Evolutionary conservation across 1,139 yeast genomes (phyloP).

Genomic region (Kazachstania sp.): DNA sequence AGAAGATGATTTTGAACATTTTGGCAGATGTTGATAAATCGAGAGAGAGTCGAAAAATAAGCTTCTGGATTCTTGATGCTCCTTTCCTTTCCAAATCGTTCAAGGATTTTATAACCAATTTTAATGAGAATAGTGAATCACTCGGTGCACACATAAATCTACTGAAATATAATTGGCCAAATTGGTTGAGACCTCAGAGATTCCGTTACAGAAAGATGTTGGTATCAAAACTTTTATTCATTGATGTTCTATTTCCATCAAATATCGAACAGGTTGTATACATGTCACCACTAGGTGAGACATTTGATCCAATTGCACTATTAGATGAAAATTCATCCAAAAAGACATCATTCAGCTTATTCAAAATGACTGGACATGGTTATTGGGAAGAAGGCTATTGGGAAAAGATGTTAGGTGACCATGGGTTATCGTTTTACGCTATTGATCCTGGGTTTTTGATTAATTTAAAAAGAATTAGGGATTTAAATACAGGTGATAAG

Average conservation of each 20-base stretch:
- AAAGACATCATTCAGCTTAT: slow-evolving; percentile 14
- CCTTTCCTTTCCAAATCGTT: slow-evolving; percentile 59
- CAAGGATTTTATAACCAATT: slow-evolving; percentile 47
- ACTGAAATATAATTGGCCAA: slow-evolving; percentile 84
- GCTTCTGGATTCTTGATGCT: slow-evolving; percentile 84
- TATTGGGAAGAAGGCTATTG: slow-evolving; percentile 96
- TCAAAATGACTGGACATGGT: slow-evolving; percentile 74
- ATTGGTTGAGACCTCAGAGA: slow-evolving; percentile 71
- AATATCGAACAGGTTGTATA: slow-evolving; percentile 66
- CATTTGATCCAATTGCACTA: slow-evolving; percentile 46
- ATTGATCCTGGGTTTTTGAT: slow-evolving; percentile 72
- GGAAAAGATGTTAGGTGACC: slow-evolving; percentile 53
- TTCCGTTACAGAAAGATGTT: slow-evolving; percentile 74
- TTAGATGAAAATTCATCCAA: slow-evolving; percentile 3
- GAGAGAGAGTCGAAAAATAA: slow-evolving; percentile 42
- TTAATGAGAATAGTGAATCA: slow-evolving; percentile 45
- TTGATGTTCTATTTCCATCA: slow-evolving; percentile 82
- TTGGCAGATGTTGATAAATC: slow-evolving; percentile 41
- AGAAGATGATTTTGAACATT: slow-evolving; percentile 75
- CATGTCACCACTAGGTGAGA: slow-evolving; percentile 69
- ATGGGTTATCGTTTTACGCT: slow-evolving; percentile 59
- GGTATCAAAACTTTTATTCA: slow-evolving; percentile 79
- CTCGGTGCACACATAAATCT: slow-evolving; percentile 44
- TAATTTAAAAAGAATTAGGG: slow-evolving; percentile 60
- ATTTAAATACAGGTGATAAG: slow-evolving; percentile 63